Base-by-base conservation (phyloP, 1,139 yeast genomes). In the Taphrina flavorubra region DNA sequence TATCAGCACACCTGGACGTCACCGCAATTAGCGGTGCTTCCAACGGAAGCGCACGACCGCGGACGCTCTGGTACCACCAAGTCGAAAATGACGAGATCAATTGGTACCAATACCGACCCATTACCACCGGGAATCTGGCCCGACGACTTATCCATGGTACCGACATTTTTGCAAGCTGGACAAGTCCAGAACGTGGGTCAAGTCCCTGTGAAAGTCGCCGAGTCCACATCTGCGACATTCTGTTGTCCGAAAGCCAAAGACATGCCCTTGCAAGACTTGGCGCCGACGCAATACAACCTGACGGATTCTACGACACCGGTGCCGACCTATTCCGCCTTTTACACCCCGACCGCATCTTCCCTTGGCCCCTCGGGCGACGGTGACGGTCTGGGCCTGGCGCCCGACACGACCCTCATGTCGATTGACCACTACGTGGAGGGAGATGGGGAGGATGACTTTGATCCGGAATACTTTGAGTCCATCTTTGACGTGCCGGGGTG, bases 401-500 rank as follows among this genome's bases (percentile, higher is more conserved):
- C 18, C 31, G 53, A 16, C 31, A n/a, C 18, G 20, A 37, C 34
- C 6, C 36, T 37, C 16, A 56, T 63, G 46, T 47, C 61, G 6
- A 14, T 63, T 20, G 67, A 63, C 44, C 60, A 55, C 47, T 63
- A 34, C 25, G 31, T 25, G 31, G 31, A 25, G 31, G 31, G 31
- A 25, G 31, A 25, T 4, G 31, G 31, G 31, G 59, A 62, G 16
- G 67, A 63, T 7, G 46, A 42, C 10, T 47, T 63, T 25, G 61
- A 63, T 47, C 67, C 67, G n/a, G 61, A 56, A 18, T 53, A 53
- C 44, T 63, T 46, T 46, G 55, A 63, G 16, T 16, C 53, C 13
- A 39, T 63, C 16, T 63, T 63, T 25, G 67, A 63, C 34, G 67
- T 63, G 13, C 67, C 67, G 20, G 67, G 67, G 31, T 63, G 67